Evolutionary conservation across 2,329 filamentous ascomycete species (phyloP).

Genomic region (Akanthomyces muscarius): DNA sequence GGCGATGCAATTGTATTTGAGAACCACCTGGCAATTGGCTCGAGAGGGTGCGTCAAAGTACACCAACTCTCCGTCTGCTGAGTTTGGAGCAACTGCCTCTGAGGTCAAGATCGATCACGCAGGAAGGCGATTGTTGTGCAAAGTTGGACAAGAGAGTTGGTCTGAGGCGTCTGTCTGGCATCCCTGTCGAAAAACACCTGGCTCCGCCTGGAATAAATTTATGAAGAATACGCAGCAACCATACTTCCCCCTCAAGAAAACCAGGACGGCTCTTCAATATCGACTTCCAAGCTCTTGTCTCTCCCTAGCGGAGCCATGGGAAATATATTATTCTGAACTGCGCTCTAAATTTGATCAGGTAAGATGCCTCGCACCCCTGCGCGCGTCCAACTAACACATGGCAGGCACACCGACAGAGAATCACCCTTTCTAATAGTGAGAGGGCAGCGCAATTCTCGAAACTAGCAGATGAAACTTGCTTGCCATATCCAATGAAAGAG

Average conservation of each 20-base stretch:
- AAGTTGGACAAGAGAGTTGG: conserved; percentile 12
- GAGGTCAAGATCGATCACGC: conserved; percentile 9
- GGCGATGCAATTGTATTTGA: conserved; percentile 1
- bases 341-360: conserved; percentile 2
- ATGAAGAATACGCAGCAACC: conserved; percentile 16
- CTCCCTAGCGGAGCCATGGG: conserved; percentile 5
- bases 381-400: not conserved
- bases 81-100: not conserved
- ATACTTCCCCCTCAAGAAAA: conserved; percentile 3
- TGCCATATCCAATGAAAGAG: not conserved
- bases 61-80: not conserved
- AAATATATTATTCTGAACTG: not conserved
- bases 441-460: not conserved
- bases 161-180: conserved; percentile 12
- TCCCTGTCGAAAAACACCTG: conserved; percentile 13
- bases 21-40: conserved; percentile 8
- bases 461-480: not conserved
- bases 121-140: conserved; percentile 6
- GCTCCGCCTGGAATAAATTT: conserved; percentile 20
- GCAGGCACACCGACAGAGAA: not conserved
- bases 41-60: not conserved
- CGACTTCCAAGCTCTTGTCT: conserved; percentile 16
- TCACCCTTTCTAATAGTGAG: not conserved
- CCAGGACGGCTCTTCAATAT: not conserved
- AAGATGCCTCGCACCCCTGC: not conserved